Evolutionary conservation across 2,329 filamentous ascomycete genomes (phyloP), one percentile per base, ranked within the genome.

Genomic region (Phialophora tarda): DNA sequence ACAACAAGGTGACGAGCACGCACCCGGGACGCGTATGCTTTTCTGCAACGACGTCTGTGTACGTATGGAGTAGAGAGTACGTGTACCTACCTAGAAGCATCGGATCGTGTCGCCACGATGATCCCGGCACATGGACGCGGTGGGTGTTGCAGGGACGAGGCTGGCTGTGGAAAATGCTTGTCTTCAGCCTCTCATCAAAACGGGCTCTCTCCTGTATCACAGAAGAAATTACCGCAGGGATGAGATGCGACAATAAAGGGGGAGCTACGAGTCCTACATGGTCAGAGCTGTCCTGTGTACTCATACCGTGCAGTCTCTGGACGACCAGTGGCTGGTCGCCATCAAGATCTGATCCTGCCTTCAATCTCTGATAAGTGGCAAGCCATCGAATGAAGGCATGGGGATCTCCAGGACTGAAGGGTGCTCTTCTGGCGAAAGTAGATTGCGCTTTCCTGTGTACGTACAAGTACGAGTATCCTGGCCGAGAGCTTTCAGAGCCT

Each of bases 131-230:
- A n/a, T 44, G 38, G 38, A 8, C 8, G 38, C 17, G 5, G 5
- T 44, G 28, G 26, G 26, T 55, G 24, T 21, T 55, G 7, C 17
- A 12, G 23, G 28, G 26, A 56, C 53, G 28, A 32, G 53, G 30
- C 53, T 56, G 24, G 48, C 48, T 12, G 34, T 60, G 30, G 56
- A 12, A 26, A 61, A 61, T 61, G 59, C 59, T 61, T 61, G 58
- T 61, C 30, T 41, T 34, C 58, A 53, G 58, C 59, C 59, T 28
- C 24, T 23, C 30, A 28, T 61, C 47, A 61, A 53, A 53, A n/a
- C 6, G 38, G 38, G 38, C 5, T 44, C 7, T 44, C 6, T 44
- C 38, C 38, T 44, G 38, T 44, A n/a, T 44, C 38, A 44, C 38
- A 6, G 47, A 50, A 41, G 57, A 50, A 50, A 58, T 58, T 11